Evolutionary conservation across 2,329 filamentous ascomycete genomes (phyloP), one percentile per base, ranked within the genome.

Genomic region (Colletotrichum agaves): DNA sequence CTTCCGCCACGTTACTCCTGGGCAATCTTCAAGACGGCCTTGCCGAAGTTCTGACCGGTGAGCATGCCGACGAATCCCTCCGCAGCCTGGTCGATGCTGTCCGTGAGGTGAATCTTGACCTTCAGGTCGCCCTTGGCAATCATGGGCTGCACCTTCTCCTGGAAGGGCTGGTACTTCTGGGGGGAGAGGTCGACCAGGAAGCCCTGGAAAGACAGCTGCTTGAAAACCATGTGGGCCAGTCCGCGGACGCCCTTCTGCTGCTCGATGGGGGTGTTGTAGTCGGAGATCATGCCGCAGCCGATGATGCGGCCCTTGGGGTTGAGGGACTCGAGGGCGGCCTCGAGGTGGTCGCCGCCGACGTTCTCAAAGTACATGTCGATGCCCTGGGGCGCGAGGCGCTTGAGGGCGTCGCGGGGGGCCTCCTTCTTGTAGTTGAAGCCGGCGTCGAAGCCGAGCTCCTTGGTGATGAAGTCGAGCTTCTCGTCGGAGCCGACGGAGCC

Each of bases 361-460:
- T 86, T 87, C 70, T 87, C 84, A 65, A 80, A 87, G 76, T 85
- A 85, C 19, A 86, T 93, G 74, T 97, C 93, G 69, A 97, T 86
- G 4, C 93, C 93, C 12, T 93, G 79, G 0, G 93, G 92, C 0
- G 91, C 91, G 17, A 96, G 84, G 65, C 91, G 85, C 71, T 83
- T 79, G 63, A 97, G 83, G 0, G 92, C 93, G 11, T 90, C 90
- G 1, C 79, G 75, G 0, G 92, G 86, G 72, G 85, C 87, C 81
- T 96, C 92, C 72, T 88, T 94, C 86, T 96, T 95, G 85, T 97
- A 97, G 84, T 97, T 96, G 82, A 95, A 96, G 8, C 90, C 93
- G 15, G 72, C 80, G 62, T 87, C 84, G 71, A 84, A 87, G 8
- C 84, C 85, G 1, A 87, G 80, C 74, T 85, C 81, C 62, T 83